Evolutionary conservation across 345 rosid genomes (phyloP).

Genomic region (Eucalyptus grandis): DNA sequence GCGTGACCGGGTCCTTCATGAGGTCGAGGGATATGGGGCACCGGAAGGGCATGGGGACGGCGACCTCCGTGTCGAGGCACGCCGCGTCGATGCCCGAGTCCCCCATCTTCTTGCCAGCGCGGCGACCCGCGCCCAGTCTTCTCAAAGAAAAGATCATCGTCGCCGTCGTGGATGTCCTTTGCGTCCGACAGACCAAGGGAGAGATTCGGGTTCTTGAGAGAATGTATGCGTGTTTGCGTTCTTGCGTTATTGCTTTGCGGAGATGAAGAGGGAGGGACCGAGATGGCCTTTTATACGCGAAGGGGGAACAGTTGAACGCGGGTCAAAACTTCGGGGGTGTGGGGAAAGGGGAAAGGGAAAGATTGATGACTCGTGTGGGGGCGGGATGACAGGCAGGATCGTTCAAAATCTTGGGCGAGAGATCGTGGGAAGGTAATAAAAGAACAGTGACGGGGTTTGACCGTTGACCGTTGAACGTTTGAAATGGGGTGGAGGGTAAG

Average conservation of each 20-base stretch:
- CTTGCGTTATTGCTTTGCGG: neutral
- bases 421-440: neutral
- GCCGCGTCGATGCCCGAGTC: neutral
- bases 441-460: neutral
- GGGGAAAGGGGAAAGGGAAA: neutral
- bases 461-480: neutral
- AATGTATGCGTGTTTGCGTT: neutral
- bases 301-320: neutral
- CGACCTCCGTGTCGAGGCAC: slow-evolving; percentile 1
- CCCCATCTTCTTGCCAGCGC: neutral
- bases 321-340: neutral
- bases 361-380: neutral
- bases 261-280: neutral
- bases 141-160: neutral
- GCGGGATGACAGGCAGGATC: neutral
- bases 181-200: neutral
- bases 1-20: slow-evolving; percentile 25
- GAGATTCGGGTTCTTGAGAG: neutral
- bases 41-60: slow-evolving; percentile 13
- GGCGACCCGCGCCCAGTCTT: neutral
- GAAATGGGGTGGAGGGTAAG: neutral
- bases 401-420: neutral
- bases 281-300: neutral
- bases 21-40: slow-evolving; percentile 32
- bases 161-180: neutral